Conservation (phyloP, 2,329 filamentous ascomycete species). For the Aureobasidium sp. region DNA sequence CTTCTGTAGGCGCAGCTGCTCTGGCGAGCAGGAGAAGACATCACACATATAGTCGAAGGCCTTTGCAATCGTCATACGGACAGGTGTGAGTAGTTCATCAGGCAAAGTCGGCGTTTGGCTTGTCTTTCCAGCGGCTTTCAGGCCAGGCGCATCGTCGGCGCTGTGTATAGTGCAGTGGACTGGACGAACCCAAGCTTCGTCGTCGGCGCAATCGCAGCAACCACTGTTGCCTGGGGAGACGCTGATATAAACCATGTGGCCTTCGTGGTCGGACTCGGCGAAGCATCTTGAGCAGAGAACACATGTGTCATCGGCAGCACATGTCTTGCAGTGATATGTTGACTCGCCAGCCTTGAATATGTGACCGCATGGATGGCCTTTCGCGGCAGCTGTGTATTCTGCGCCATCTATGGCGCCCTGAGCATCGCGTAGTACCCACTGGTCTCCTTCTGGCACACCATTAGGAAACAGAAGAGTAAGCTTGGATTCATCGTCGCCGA, state of each 20-base stretch:
- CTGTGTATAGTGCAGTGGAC: constrained; percentile 93
- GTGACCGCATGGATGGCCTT: constrained; percentile 91
- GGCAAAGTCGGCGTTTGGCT: constrained; percentile 46
- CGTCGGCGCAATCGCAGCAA: constrained; percentile 95
- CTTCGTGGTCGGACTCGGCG: constrained; percentile 88
- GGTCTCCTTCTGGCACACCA: constrained; percentile 36
- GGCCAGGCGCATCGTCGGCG: constrained; percentile 31
- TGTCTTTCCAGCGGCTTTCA: constrained; percentile 47
- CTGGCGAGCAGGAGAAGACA: constrained; percentile 94
- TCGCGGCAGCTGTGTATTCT: constrained; percentile 85
- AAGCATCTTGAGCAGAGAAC: constrained; percentile 92
- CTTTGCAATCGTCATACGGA: constrained; percentile 77
- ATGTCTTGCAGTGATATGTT: constrained; percentile 90
- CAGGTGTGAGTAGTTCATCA: constrained; percentile 64
- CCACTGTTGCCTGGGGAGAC: constrained; percentile 87
- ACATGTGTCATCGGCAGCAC: constrained; percentile 89
- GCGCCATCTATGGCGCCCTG: constrained; percentile 91
- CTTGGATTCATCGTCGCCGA: constrained; percentile 64
- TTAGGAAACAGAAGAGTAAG: constrained; percentile 75
- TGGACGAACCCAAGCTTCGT: constrained; percentile 84
- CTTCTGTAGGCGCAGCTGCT: constrained; percentile 83
- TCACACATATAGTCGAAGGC: constrained; percentile 94
- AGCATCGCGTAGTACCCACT: constrained; percentile 71
- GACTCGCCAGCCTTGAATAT: constrained; percentile 94
- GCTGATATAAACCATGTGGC: constrained; percentile 82